Percentiles rank a stretch among this genome's conserved stretches.
Conservation (phyloP, 208 protist genomes). For the Acanthamoeba divionensis region DNA sequence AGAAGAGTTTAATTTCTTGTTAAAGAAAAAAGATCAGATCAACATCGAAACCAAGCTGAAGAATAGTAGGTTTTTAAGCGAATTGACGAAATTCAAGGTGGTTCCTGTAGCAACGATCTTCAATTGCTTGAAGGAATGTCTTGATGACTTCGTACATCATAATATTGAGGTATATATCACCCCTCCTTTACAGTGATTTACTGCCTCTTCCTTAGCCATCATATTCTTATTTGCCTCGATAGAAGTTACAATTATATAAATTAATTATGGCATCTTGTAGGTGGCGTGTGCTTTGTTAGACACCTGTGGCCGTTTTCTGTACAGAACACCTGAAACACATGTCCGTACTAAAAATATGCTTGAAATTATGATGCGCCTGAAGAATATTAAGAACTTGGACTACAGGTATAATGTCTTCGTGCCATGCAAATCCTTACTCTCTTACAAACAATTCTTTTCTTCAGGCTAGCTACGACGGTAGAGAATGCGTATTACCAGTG, state of each 20-base stretch:
- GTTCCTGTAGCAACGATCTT: conserved; percentile 55
- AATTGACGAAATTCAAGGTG: conserved; percentile 77
- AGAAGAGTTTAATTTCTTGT: conserved; percentile 73
- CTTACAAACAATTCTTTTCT: no score
- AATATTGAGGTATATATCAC: conserved; percentile 81
- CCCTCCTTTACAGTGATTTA: no score
- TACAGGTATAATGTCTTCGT: no score
- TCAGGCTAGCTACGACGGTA: conserved; percentile 58
- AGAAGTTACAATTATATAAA: neutral
- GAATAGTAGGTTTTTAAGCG: conserved; percentile 75
- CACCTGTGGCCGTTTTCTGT: conserved; percentile 75
- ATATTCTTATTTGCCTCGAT: neutral
- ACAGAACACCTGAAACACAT: conserved; percentile 65
- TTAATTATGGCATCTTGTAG: no score
- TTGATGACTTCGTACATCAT: conserved; percentile 79
- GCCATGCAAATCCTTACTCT: no score
- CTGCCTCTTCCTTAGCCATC: neutral
- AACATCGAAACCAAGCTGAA: conserved; percentile 70
- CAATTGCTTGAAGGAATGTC: conserved; percentile 66
- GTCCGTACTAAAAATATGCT: conserved; percentile 68
- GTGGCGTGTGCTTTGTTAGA: conserved; percentile 79
- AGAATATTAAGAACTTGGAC: conserved; percentile 70
- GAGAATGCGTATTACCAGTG: conserved; percentile 74
- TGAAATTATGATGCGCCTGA: conserved; percentile 72
- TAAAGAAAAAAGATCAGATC: conserved; percentile 69